Conservation (phyloP, 2,329 filamentous ascomycete genomes). For the Pseudogymnoascus sp. region DNA sequence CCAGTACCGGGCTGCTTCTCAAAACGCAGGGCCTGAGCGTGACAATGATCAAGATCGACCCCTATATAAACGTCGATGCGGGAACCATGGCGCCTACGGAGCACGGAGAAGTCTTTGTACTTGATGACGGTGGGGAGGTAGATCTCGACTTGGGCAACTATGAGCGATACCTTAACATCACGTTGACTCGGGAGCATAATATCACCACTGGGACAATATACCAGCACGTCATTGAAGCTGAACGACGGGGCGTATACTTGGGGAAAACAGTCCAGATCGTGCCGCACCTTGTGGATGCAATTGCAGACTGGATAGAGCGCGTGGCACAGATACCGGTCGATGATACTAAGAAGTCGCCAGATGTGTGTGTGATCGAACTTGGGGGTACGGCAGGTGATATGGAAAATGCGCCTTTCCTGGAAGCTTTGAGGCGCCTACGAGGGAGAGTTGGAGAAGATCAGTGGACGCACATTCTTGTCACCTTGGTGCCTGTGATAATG, state of each 20-base stretch:
- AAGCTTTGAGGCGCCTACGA: constrained; percentile 73
- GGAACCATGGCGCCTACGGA: constrained; percentile 61
- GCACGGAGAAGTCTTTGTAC: constrained; percentile 84
- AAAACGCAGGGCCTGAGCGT: constrained; percentile 74
- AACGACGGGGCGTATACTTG: constrained; percentile 65
- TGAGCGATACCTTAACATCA: constrained; percentile 73
- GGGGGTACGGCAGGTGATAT: constrained; percentile 63
- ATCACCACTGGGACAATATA: constrained; percentile 98
- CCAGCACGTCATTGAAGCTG: constrained; percentile 71
- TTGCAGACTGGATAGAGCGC: constrained; percentile 85
- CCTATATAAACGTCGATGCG: constrained; percentile 68
- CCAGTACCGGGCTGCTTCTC: constrained; percentile 63
- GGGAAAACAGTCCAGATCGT: constrained; percentile 90
- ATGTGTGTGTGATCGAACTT: constrained; percentile 80
- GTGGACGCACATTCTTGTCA: constrained; percentile 84
- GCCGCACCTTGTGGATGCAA: constrained; percentile 86
- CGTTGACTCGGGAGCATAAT: constrained; percentile 78
- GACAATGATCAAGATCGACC: constrained; percentile 61
- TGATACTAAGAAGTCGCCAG: constrained; percentile 70
- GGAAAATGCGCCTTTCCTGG: constrained; percentile 78
- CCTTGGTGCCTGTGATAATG: constrained; percentile 62
- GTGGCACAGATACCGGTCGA: constrained; percentile 83
- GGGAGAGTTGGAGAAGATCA: constrained; percentile 65
- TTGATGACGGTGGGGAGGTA: constrained; percentile 72
- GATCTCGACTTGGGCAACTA: constrained; percentile 70